Conservation (phyloP, 2,329 filamentous ascomycete species). For the Fusarium coicis region DNA sequence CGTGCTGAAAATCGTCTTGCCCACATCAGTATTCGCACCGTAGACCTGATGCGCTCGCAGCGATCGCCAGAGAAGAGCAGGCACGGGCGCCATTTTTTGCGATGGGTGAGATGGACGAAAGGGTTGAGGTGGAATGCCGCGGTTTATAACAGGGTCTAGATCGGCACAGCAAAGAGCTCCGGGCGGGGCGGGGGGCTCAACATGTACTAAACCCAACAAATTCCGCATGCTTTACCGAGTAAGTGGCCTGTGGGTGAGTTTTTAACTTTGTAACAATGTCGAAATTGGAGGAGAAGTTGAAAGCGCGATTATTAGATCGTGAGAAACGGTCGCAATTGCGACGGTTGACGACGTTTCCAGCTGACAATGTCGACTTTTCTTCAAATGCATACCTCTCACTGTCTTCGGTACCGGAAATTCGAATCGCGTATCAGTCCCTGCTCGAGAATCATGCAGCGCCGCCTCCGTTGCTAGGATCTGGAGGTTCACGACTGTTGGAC, state of each 20-base stretch:
- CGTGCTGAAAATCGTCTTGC: constrained; percentile 84
- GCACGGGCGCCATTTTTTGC: constrained; percentile 58
- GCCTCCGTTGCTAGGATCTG: constrained; percentile 56
- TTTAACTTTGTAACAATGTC: constrained; percentile 1
- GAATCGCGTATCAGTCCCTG: constrained; percentile 70
- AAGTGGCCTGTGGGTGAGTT: neutral
- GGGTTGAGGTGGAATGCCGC: neutral
- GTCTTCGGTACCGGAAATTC: constrained; percentile 60
- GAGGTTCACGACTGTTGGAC: constrained; percentile 64
- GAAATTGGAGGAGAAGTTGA: constrained; percentile 45
- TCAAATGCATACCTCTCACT: constrained; percentile 86
- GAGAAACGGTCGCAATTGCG: constrained; percentile 53
- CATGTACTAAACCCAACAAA: constrained; percentile 26
- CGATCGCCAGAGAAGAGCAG: constrained; percentile 73
- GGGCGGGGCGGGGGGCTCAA: constrained; percentile 19
- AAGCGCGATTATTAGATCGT: constrained; percentile 44
- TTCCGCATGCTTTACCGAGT: neutral
- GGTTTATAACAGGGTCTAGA: constrained; percentile 19
- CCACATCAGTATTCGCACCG: constrained; percentile 85
- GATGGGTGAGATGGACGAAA: neutral
- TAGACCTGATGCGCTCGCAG: constrained; percentile 80
- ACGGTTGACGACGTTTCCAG: constrained; percentile 67
- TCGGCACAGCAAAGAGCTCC: neutral
- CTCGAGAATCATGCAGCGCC: constrained; percentile 42
- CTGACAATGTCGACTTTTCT: constrained; percentile 78